phyloP scores from a whole-genome alignment of 495 filamentous ascomycete genomes.

The Pseudevernia furfuracea region DNA sequence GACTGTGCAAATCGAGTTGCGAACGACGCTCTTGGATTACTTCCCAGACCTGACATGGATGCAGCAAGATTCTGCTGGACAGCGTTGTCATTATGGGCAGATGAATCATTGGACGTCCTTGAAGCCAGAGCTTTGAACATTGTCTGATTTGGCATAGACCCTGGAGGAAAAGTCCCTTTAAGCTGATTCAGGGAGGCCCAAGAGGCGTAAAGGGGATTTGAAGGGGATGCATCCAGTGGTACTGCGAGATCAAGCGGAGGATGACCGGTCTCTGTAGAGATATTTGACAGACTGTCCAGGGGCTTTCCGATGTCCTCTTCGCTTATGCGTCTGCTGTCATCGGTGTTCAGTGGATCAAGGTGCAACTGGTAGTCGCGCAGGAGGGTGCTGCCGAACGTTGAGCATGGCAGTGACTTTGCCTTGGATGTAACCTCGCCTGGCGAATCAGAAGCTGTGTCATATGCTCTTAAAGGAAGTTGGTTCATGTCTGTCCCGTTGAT shows the following conservation, averaged over 20 bases:
- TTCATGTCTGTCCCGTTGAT: constrained; percentile 2
- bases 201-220: constrained; percentile 31
- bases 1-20: constrained; percentile 68
- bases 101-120: constrained; percentile 49
- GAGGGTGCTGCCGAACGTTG: constrained; percentile 28
- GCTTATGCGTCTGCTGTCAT: constrained; percentile 16
- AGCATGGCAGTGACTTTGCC: background rate
- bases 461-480: background rate
- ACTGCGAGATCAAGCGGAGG: constrained; percentile 29
- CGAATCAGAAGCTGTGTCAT: background rate
- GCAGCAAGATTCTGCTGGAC: constrained; percentile 54
- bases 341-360: constrained; percentile 30
- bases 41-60: constrained; percentile 55
- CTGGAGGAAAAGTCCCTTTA: constrained; percentile 58
- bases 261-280: constrained; percentile 28
- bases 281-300: constrained; percentile 23
- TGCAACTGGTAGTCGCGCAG: constrained; percentile 30
- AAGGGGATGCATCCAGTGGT: constrained; percentile 27
- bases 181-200: constrained; percentile 45
- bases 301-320: constrained; percentile 26
- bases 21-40: constrained; percentile 44
- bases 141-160: constrained; percentile 65
- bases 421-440: constrained; percentile 2
- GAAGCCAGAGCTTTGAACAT: constrained; percentile 84
- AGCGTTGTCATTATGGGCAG: constrained; percentile 39